These are phyloP conservation scores for Aurifilum marmelostoma DNA, from an alignment of 2,329 filamentous ascomycete species.

Conservation along the genomic window DNA sequence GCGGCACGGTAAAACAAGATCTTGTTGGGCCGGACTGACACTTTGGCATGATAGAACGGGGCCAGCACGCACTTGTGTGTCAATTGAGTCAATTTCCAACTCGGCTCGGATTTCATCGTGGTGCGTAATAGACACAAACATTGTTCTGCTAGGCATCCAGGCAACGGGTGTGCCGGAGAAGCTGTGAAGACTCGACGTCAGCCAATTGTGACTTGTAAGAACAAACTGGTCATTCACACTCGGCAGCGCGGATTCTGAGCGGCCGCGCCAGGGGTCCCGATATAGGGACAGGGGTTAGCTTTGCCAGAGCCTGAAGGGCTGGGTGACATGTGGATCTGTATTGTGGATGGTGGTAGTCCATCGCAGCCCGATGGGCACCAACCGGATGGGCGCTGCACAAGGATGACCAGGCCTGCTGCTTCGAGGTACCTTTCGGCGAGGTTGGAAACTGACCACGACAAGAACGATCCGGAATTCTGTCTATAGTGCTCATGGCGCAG, in stretches of 20 bases:
- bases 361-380: constrained; percentile 1
- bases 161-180: neutral
- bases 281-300: constrained; percentile 11
- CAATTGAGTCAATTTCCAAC: neutral
- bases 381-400: neutral
- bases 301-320: constrained; percentile 3
- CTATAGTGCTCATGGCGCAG: neutral
- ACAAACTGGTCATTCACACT: neutral
- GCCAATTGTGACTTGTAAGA: neutral
- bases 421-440: neutral
- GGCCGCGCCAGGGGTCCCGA: constrained; percentile 15
- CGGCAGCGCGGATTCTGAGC: neutral
- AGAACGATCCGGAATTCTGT: neutral
- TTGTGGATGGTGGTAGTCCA: neutral
- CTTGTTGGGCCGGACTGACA: constrained; percentile 13
- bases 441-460: neutral
- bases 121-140: neutral
- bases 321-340: constrained; percentile 8
- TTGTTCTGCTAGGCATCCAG: neutral
- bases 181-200: neutral
- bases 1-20: constrained; percentile 15
- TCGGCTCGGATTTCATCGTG: neutral
- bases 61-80: neutral
- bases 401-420: neutral
- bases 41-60: neutral